Evolutionary conservation across 495 filamentous ascomycete genomes (phyloP), one percentile per base, ranked within the genome.

Genomic region (Clavariopsis aquatica): DNA sequence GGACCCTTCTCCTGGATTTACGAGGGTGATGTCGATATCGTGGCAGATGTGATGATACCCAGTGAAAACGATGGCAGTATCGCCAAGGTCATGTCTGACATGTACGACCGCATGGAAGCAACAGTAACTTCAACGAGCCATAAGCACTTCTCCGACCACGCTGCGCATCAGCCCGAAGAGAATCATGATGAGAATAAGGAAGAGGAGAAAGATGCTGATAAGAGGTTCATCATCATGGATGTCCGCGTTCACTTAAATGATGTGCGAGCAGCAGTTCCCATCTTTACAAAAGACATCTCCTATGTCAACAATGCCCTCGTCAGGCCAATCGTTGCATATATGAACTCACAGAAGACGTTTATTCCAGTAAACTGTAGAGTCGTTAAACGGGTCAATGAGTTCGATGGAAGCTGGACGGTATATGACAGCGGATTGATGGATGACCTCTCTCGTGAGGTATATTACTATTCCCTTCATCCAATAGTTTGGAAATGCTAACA

Each of bases 1-100:
- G 95, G 94, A 0, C 94, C 93, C 0, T 98, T 98, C 73, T 93
- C 91, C 0, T 98, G 94, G 94, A 98, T 98, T 41, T 87, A 93
- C 70, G 89, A 96, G 75, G 94, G 94, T 8, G 93, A 90, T 55
- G 94, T 98, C 41, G 95, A 98, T 72, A 96, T 98, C 57, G 89
- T 97, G 19, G 90, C 95, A 6, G 95, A 98, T 67, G 85, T 98
- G 57, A 90, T 94, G 85, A 87, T 98, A 64, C 94, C 94, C 2
- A 82, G 84, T 2, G 94, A 96, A 28, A 85, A 85, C 45, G 88
- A 96, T 52, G 90, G 92, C 64, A 89, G 91, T 63, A 85, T 98
- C 53, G 87, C 89, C 9, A 96, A 96, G 74, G 90, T 97, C 22
- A 88, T 98, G 79, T 86, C 89, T 17, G 91, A 96, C 63, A 91